A percentile compares a stretch with the other conserved stretches of the same genome.
These are phyloP conservation scores for Calonectria hongkongensis DNA, from an alignment of 2,329 filamentous ascomycete genomes.

Conservation along the genomic window DNA sequence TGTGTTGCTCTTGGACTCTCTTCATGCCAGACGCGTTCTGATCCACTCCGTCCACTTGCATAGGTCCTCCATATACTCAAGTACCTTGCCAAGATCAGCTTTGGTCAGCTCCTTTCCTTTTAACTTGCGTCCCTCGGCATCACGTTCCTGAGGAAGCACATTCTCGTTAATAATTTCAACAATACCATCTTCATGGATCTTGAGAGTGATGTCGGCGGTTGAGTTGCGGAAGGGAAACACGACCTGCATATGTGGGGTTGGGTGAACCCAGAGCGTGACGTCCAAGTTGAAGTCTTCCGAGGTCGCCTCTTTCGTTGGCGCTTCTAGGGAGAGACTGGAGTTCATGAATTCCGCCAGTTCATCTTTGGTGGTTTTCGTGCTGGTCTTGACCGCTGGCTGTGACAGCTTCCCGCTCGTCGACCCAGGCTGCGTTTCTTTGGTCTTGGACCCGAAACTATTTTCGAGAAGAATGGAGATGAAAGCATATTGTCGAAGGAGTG, in stretches of 20 bases:
- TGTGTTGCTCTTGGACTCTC: not conserved
- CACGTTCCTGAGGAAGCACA: slow-evolving; percentile 53
- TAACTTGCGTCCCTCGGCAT: slow-evolving; percentile 50
- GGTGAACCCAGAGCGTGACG: slow-evolving; percentile 71
- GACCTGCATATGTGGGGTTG: slow-evolving; percentile 69
- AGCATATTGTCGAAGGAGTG: slow-evolving; percentile 84
- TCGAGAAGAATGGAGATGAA: slow-evolving; percentile 79
- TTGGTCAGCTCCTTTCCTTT: slow-evolving; percentile 62
- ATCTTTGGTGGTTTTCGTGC: slow-evolving; percentile 55
- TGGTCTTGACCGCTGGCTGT: slow-evolving; percentile 42
- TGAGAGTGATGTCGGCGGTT: slow-evolving; percentile 73
- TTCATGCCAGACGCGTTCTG: slow-evolving; percentile 60
- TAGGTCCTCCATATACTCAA: slow-evolving; percentile 72
- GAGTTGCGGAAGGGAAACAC: slow-evolving; percentile 71
- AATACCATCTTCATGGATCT: slow-evolving; percentile 76
- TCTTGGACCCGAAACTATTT: slow-evolving; percentile 72
- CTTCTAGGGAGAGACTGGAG: slow-evolving; percentile 5
- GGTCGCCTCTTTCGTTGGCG: not conserved
- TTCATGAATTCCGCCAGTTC: slow-evolving; percentile 60
- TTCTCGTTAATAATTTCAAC: slow-evolving; percentile 77
- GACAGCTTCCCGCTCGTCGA: slow-evolving; percentile 28
- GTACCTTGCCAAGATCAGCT: slow-evolving; percentile 65
- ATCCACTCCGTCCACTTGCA: slow-evolving; percentile 74
- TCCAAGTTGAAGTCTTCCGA: slow-evolving; percentile 64
- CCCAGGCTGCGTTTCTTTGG: slow-evolving; percentile 46